Evolutionary conservation across 495 filamentous ascomycete species (phyloP).

Genomic region (Talaromyces adpressus): DNA sequence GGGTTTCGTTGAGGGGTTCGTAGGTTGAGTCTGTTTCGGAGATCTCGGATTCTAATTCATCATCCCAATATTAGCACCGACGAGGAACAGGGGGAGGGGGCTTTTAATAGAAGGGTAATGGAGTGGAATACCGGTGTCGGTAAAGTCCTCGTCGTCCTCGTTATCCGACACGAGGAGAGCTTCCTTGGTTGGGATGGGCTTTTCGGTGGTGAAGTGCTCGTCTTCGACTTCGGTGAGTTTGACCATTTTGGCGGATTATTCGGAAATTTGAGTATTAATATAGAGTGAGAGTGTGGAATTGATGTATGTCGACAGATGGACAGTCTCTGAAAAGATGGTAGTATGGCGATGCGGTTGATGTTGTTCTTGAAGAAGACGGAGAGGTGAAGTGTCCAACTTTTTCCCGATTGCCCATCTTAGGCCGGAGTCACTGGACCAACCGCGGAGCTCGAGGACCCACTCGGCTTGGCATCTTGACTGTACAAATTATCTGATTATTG

Average conservation of each 20-base stretch:
- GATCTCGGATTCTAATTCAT: conserved; percentile 44
- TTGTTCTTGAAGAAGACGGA: neutral
- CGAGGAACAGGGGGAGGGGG: no score
- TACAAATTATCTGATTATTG: no score
- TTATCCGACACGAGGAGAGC: conserved; percentile 57
- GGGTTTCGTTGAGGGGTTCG: conserved; percentile 46
- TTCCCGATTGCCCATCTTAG: neutral
- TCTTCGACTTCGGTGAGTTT: conserved; percentile 93
- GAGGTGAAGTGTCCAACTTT: conserved; percentile 6
- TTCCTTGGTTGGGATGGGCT: conserved; percentile 53
- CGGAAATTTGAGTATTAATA: neutral
- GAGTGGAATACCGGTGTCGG: conserved; percentile 68
- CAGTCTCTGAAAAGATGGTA: neutral
- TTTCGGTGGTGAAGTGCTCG: conserved; percentile 76
- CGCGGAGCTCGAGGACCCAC: neutral
- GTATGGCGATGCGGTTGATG: neutral
- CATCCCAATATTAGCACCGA: neutral
- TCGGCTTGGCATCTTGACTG: conserved; percentile 1
- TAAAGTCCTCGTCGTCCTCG: conserved; percentile 79
- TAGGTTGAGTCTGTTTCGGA: conserved; percentile 38
- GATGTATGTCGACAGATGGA: neutral
- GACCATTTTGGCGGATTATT: conserved; percentile 62
- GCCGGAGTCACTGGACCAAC: neutral
- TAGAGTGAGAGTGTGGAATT: neutral
- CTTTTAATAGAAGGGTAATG: conserved; percentile 7